These are phyloP conservation scores for Ophiostoma fasciatum DNA, from an alignment of 2,329 filamentous ascomycete species.

Conservation along the genomic window DNA sequence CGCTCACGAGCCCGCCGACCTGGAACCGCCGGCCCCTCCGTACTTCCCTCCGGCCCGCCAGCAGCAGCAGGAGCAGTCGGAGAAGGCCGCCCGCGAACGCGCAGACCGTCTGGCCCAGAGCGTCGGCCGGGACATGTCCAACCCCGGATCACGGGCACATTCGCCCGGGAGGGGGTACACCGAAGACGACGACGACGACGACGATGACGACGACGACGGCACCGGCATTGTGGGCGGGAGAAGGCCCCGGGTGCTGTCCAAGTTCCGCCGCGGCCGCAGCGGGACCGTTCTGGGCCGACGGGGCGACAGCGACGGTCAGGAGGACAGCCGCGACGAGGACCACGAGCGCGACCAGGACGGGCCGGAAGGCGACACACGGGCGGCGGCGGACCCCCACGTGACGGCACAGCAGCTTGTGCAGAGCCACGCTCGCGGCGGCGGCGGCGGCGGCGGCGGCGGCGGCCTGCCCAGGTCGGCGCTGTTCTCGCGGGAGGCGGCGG, in stretches of 20 bases:
- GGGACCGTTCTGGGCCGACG: too few species aligned
- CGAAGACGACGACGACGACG: not conserved
- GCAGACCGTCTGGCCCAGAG: slow-evolving; percentile 21
- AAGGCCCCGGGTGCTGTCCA: too few species aligned
- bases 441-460: too few species aligned
- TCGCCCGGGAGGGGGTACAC: too few species aligned
- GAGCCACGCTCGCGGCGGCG: slow-evolving; percentile 7
- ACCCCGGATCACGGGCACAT: slow-evolving; percentile 10
- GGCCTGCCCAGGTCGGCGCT: not conserved
- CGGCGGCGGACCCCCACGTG: slow-evolving; percentile 3
- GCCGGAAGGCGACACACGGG: too few species aligned
- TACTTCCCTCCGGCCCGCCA: slow-evolving; percentile 9
- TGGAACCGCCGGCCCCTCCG: slow-evolving; percentile 7
- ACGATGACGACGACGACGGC: not conserved
- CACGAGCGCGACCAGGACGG: not conserved
- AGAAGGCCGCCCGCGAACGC: slow-evolving; percentile 20
- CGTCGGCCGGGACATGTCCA: slow-evolving; percentile 17
- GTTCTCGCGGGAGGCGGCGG: not conserved
- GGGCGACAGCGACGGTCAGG: too few species aligned
- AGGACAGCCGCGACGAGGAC: slow-evolving; percentile 4
- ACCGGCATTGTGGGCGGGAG: too few species aligned
- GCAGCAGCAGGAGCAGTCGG: slow-evolving; percentile 14
- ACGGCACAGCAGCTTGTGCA: slow-evolving; percentile 12
- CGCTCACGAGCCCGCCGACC: too few species aligned
- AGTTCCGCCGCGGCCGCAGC: too few species aligned